Conservation (phyloP, 352 stramenopile species). For the Globisporangium lucens region DNA sequence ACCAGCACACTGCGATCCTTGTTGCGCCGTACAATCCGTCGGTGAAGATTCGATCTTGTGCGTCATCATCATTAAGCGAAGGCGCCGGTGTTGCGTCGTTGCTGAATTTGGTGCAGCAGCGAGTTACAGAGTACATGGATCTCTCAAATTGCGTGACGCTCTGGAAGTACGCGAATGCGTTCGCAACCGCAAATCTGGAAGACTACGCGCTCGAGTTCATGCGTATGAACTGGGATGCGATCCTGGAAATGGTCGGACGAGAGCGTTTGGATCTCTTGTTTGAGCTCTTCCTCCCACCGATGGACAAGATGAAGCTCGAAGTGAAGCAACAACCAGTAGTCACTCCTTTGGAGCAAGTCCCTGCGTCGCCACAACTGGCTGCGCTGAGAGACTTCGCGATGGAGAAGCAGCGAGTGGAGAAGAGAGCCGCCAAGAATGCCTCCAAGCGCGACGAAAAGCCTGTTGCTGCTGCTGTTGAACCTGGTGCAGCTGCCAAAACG, state of each 20-base stretch:
- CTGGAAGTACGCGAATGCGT: constrained; percentile 57
- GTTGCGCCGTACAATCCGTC: constrained; percentile 41
- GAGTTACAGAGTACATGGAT: constrained; percentile 49
- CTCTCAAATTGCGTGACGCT: constrained; percentile 55
- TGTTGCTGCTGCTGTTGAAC: not conserved
- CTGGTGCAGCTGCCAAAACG: not conserved
- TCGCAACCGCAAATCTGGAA: constrained; percentile 42
- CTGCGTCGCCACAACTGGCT: constrained; percentile 7
- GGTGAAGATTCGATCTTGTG: not conserved
- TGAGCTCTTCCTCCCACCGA: constrained; percentile 51
- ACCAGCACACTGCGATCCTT: constrained; percentile 75
- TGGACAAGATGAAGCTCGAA: constrained; percentile 16
- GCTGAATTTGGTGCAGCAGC: constrained; percentile 40
- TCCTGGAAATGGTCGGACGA: constrained; percentile 58
- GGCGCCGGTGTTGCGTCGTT: constrained; percentile 21
- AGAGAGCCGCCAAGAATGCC: constrained; percentile 1
- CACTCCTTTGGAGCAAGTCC: not conserved
- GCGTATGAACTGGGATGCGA: constrained; percentile 66
- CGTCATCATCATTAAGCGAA: not conserved
- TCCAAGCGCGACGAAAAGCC: constrained; percentile 3
- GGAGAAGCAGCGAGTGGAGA: constrained; percentile 14
- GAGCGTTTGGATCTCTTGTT: constrained; percentile 64
- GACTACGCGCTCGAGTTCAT: constrained; percentile 60
- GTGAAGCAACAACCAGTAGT: constrained; percentile 9
- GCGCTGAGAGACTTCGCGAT: constrained; percentile 11